These are phyloP conservation scores for Escallonia herrerae DNA, from an alignment of 129 eudicot genomes.

Conservation along the genomic window DNA sequence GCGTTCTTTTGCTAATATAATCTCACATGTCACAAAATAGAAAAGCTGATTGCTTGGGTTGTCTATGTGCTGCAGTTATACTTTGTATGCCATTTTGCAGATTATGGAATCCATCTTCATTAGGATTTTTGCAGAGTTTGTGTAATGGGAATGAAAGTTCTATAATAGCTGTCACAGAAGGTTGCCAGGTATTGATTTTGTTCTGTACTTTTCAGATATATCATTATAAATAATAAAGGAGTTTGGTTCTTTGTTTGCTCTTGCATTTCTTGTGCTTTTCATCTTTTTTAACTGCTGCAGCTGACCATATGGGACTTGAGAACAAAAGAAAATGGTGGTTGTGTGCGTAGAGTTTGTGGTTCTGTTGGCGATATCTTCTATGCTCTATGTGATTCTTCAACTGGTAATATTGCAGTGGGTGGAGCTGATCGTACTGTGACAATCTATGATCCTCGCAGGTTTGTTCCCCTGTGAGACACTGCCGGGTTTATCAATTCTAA, in stretches of 20 bases:
- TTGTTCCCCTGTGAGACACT: conserved; percentile 6
- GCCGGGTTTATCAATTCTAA: too few relatives aligned
- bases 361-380: conserved; percentile 71
- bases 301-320: conserved; percentile 73
- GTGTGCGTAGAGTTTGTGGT: conserved; percentile 63
- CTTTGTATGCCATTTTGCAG: conserved; percentile 34
- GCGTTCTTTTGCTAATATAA: too few relatives aligned
- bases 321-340: conserved; percentile 75
- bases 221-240: not conserved
- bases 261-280: conserved; percentile 3
- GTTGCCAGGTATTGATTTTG: conserved; percentile 57
- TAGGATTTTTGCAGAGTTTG: conserved; percentile 36
- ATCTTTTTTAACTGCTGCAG: conserved; percentile 21
- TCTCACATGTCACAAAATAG: not conserved
- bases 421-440: conserved; percentile 86
- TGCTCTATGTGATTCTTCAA: conserved; percentile 56
- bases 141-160: conserved; percentile 48
- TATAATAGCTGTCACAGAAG: conserved; percentile 71
- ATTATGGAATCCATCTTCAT: conserved; percentile 73
- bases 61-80: not conserved
- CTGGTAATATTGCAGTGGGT: conserved; percentile 70
- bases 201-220: not conserved
- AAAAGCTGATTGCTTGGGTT: not conserved
- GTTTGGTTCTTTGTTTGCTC: not conserved
- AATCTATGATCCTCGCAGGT: conserved; percentile 87